phyloP scores from a whole-genome alignment of 2,329 filamentous ascomycete species.

The Botrytis galanthina region DNA sequence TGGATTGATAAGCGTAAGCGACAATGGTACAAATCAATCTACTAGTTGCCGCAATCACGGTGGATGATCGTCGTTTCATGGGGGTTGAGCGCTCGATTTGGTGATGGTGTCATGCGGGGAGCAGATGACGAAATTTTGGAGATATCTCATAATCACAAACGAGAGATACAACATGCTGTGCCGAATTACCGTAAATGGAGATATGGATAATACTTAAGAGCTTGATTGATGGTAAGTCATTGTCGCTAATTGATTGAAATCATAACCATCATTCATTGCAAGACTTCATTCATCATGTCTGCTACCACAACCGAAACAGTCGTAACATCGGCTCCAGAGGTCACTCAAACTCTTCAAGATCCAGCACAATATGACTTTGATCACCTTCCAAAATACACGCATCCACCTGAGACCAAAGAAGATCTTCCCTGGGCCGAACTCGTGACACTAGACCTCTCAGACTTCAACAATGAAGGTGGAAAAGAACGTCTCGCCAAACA shows the following conservation, averaged over 20 bases:
- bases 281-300: conserved; percentile 22
- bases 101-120: conserved; percentile 29
- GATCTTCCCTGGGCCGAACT: conserved; percentile 51
- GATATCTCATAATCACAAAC: not conserved
- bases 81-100: not conserved
- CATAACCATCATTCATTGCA: not conserved
- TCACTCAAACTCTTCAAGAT: conserved; percentile 25
- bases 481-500: conserved; percentile 52
- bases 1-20: not conserved
- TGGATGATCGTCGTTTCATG: not conserved
- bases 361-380: conserved; percentile 29
- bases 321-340: conserved; percentile 1
- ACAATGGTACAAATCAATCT: not conserved
- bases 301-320: conserved; percentile 24
- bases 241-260: not conserved
- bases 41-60: not conserved
- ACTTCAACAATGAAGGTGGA: conserved; percentile 48
- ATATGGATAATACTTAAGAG: not conserved
- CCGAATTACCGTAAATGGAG: not conserved
- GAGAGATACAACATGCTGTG: not conserved
- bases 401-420: conserved; percentile 48
- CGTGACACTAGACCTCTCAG: conserved; percentile 52
- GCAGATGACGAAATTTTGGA: conserved; percentile 24
- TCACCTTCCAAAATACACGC: conserved; percentile 43
- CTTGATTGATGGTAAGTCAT: not conserved